Evolutionary conservation across 2,329 filamentous ascomycete species (phyloP).

Genomic region (Penicillium frequentans): DNA sequence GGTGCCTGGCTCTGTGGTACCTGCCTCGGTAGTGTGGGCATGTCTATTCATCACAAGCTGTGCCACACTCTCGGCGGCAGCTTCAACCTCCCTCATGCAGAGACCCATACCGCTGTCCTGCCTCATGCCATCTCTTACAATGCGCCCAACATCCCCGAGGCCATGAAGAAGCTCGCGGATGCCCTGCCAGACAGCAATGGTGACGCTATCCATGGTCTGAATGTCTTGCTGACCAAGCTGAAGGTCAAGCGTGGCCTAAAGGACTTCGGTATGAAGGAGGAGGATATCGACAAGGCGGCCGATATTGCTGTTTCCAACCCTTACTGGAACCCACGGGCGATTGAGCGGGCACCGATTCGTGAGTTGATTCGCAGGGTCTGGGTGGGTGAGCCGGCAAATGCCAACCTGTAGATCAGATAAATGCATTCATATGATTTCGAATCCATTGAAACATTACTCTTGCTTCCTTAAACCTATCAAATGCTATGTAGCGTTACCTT

Average conservation of each 20-base stretch:
- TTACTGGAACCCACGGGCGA: conserved; percentile 59
- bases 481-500: background rate
- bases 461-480: background rate
- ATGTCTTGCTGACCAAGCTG: conserved; percentile 55
- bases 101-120: conserved; percentile 64
- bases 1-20: conserved; percentile 66
- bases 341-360: conserved; percentile 54
- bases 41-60: conserved; percentile 68
- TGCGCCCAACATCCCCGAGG: conserved; percentile 54
- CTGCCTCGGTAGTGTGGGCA: conserved; percentile 60
- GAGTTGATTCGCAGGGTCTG: conserved; percentile 62
- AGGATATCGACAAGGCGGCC: conserved; percentile 60
- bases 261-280: conserved; percentile 60
- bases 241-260: conserved; percentile 55
- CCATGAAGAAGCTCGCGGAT: conserved; percentile 54
- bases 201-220: conserved; percentile 59
- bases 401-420: conserved; percentile 46
- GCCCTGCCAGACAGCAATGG: conserved; percentile 58
- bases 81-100: conserved; percentile 64
- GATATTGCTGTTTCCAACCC: conserved; percentile 60
- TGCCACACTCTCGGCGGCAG: conserved; percentile 65
- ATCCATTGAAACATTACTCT: background rate
- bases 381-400: conserved; percentile 58
- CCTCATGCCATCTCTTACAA: conserved; percentile 66
- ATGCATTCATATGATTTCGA: background rate